phyloP scores from a whole-genome alignment of 768 basidiomycete species.

The Pisolithus albus region DNA sequence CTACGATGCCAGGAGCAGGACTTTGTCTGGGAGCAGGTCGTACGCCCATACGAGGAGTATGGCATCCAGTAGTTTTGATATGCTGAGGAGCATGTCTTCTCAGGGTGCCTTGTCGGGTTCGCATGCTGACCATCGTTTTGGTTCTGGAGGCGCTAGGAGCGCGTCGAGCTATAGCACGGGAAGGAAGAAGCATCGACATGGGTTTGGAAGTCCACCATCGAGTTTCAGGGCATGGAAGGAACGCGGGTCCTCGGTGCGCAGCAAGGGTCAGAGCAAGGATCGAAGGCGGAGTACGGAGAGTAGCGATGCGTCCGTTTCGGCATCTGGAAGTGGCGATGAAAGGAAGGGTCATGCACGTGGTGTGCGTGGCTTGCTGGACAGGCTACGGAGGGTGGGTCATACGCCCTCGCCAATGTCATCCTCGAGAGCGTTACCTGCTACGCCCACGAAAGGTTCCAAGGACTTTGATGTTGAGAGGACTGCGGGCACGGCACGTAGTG shows the following conservation, averaged over 20 bases:
- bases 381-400: constrained; percentile 19
- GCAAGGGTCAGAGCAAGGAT: constrained; percentile 13
- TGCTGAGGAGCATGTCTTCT: constrained; percentile 25
- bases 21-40: constrained; percentile 19
- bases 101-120: constrained; percentile 23
- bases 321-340: constrained; percentile 17
- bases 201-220: constrained; percentile 21
- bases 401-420: constrained; percentile 25
- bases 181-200: constrained; percentile 10
- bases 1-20: constrained; percentile 2
- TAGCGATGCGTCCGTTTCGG: constrained; percentile 8
- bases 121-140: constrained; percentile 13
- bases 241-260: constrained; percentile 15
- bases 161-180: constrained; percentile 15
- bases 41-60: constrained; percentile 19
- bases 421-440: constrained; percentile 14
- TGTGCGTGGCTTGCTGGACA: constrained; percentile 23
- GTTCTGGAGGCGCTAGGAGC: constrained; percentile 13
- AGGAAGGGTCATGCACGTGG: constrained; percentile 16
- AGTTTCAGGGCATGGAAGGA: constrained; percentile 24
- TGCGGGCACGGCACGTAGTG: background rate
- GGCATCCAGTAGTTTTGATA: constrained; percentile 21
- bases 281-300: constrained; percentile 10
- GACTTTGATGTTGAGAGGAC: constrained; percentile 14
- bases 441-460: background rate